These are phyloP conservation scores for Tillandsia fasciculata DNA, from an alignment of 176 grass and related monocot genomes.

Conservation along the genomic window DNA sequence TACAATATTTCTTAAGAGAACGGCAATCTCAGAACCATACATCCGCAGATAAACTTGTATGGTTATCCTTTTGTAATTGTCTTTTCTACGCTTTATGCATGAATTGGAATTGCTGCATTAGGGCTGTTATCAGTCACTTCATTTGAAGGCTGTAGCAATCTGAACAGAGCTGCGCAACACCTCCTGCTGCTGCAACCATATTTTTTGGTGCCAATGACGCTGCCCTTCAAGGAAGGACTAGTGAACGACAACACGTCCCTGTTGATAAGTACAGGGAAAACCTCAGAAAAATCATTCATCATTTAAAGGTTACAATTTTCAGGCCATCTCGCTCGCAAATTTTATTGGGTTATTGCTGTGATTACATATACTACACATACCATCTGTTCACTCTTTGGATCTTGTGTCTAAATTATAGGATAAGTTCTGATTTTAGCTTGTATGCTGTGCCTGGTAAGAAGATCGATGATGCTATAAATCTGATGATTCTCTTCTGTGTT, in stretches of 20 bases:
- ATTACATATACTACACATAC: neutral
- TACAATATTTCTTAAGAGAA: too few relatives aligned
- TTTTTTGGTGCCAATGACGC: conserved; percentile 92
- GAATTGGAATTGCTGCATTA: too few relatives aligned
- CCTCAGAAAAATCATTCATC: conserved; percentile 47
- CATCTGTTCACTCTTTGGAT: too few relatives aligned
- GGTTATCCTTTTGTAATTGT: too few relatives aligned
- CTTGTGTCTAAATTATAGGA: too few relatives aligned
- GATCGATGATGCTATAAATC: neutral
- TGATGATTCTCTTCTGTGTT: conserved; percentile 1
- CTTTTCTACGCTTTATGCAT: too few relatives aligned
- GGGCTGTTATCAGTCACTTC: too few relatives aligned
- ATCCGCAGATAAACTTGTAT: too few relatives aligned
- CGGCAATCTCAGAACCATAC: too few relatives aligned
- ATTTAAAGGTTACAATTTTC: conserved; percentile 43
- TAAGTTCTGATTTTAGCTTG: neutral
- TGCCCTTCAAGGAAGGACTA: conserved; percentile 40
- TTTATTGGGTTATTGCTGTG: neutral
- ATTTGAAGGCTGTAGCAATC: too few relatives aligned
- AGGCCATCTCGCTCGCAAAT: neutral
- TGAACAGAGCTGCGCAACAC: conserved; percentile 27
- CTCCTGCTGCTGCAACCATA: conserved; percentile 42
- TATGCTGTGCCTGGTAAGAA: neutral
- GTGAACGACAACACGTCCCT: conserved; percentile 61
- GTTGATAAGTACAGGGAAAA: conserved; percentile 69